phyloP scores from a whole-genome alignment of 2,329 filamentous ascomycete genomes.

The Paracamarosporium sp. region DNA sequence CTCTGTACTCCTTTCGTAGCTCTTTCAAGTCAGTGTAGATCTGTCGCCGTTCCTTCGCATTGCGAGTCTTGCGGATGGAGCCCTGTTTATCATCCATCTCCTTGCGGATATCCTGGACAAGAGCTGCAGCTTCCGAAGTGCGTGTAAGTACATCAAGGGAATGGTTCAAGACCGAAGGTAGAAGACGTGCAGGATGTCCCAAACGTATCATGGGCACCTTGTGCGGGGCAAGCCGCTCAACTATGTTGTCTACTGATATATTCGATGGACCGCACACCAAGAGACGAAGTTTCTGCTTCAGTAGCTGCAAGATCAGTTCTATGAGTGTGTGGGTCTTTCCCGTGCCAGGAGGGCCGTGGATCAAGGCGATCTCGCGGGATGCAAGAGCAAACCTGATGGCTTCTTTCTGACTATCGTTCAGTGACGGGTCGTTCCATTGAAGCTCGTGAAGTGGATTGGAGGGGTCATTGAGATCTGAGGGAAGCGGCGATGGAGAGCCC shows the following conservation, averaged over 20 bases:
- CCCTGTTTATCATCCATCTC: constrained; percentile 95
- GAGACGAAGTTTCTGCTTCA: constrained; percentile 74
- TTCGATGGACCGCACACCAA: constrained; percentile 97
- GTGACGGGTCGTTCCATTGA: constrained; percentile 61
- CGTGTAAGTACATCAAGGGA: constrained; percentile 90
- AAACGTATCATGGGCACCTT: constrained; percentile 87
- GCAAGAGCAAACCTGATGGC: constrained; percentile 82
- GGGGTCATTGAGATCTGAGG: constrained; percentile 51
- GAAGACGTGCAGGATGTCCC: constrained; percentile 87
- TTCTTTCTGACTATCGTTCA: constrained; percentile 69
- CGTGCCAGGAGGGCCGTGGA: constrained; percentile 94
- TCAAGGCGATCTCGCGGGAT: constrained; percentile 81
- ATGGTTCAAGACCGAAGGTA: constrained; percentile 87
- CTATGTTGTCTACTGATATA: constrained; percentile 97
- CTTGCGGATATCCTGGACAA: constrained; percentile 86
- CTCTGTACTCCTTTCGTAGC: constrained; percentile 84
- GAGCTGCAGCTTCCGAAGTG: constrained; percentile 85
- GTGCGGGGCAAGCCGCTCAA: constrained; percentile 85
- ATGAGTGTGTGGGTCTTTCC: constrained; percentile 97
- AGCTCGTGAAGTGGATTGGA: constrained; percentile 52
- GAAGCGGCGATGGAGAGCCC: constrained; percentile 58
- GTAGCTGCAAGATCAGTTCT: constrained; percentile 90
- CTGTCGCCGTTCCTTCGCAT: constrained; percentile 76
- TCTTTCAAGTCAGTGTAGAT: constrained; percentile 88
- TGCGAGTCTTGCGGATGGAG: constrained; percentile 85